Evolutionary conservation across 2,329 filamentous ascomycete species (phyloP).

Genomic region (Xylariaceae sp.): DNA sequence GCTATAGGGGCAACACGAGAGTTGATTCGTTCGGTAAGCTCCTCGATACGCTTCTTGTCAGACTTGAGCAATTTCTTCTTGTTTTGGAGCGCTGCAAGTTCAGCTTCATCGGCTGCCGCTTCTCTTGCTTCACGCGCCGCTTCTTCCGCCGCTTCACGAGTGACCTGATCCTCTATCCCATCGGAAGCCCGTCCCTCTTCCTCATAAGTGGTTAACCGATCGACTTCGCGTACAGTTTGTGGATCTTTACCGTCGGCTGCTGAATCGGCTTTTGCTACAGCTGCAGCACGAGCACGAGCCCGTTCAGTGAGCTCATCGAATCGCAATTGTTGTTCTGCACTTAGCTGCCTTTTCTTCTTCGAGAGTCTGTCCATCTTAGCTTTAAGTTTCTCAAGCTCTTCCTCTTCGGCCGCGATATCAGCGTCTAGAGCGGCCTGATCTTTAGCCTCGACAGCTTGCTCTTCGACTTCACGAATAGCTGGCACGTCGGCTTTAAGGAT

Average conservation of each 20-base stretch:
- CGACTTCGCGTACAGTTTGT: constrained; percentile 3
- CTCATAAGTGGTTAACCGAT: constrained; percentile 14
- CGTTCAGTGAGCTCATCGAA: not conserved
- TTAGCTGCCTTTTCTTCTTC: not conserved
- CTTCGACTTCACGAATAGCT: constrained; percentile 22
- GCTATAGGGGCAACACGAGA: constrained; percentile 1
- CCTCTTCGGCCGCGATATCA: constrained; percentile 1
- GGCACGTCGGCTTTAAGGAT: constrained; percentile 24
- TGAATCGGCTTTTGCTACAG: not conserved
- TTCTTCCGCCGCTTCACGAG: constrained; percentile 1
- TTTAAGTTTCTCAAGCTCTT: constrained; percentile 1
- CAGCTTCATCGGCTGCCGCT: not conserved
- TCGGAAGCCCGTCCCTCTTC: constrained; percentile 14
- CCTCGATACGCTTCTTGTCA: constrained; percentile 12
- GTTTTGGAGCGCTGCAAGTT: not conserved
- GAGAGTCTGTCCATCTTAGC: not conserved
- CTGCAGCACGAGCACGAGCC: not conserved
- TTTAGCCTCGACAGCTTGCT: constrained; percentile 11
- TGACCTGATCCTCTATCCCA: constrained; percentile 4
- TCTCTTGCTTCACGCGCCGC: constrained; percentile 7
- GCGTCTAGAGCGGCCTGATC: constrained; percentile 5
- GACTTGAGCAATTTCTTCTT: constrained; percentile 6
- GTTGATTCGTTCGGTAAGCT: constrained; percentile 18
- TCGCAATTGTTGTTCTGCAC: not conserved
- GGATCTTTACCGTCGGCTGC: not conserved